A percentile compares a stretch with the other conserved stretches of the same genome.
Conservation (phyloP, 805 yeast genomes). For the Millerago galiae region DNA sequence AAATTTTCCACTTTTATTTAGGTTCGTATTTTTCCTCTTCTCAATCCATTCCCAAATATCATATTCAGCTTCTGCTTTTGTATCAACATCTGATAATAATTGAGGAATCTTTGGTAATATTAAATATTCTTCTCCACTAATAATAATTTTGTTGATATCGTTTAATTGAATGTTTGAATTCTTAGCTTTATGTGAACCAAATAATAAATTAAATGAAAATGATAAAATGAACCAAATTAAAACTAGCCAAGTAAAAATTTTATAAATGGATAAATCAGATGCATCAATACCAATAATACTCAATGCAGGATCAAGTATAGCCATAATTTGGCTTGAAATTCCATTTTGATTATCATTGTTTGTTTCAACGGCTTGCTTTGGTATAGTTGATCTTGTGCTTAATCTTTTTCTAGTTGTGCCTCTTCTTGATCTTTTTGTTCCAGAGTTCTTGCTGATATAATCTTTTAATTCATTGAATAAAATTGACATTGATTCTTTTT, state of each 20-base stretch:
- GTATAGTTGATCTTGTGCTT: background rate
- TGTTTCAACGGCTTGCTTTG: background rate
- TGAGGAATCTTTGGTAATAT: slow-evolving; percentile 17
- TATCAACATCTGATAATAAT: slow-evolving; percentile 1
- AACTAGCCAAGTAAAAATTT: too few species aligned
- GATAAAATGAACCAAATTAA: too few species aligned
- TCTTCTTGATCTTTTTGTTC: slow-evolving; percentile 13
- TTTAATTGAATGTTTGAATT: background rate
- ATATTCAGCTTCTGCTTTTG: slow-evolving; percentile 12
- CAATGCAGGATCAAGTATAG: background rate
- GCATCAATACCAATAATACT: background rate
- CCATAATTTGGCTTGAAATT: background rate
- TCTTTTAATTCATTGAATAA: slow-evolving; percentile 36
- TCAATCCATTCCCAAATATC: slow-evolving; percentile 27
- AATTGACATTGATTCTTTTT: slow-evolving; percentile 46
- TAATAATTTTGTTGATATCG: slow-evolving; percentile 13
- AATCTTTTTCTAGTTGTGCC: background rate
- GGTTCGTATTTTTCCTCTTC: slow-evolving; percentile 6
- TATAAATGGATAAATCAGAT: too few species aligned
- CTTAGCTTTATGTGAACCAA: too few species aligned
- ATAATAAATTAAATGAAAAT: too few species aligned
- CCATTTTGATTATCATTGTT: background rate
- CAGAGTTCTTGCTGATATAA: slow-evolving; percentile 19
- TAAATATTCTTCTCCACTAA: slow-evolving; percentile 18
- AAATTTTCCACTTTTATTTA: background rate